Evolutionary conservation across 257 asterid genomes (phyloP).

Genomic region (Nicotiana knightiana): DNA sequence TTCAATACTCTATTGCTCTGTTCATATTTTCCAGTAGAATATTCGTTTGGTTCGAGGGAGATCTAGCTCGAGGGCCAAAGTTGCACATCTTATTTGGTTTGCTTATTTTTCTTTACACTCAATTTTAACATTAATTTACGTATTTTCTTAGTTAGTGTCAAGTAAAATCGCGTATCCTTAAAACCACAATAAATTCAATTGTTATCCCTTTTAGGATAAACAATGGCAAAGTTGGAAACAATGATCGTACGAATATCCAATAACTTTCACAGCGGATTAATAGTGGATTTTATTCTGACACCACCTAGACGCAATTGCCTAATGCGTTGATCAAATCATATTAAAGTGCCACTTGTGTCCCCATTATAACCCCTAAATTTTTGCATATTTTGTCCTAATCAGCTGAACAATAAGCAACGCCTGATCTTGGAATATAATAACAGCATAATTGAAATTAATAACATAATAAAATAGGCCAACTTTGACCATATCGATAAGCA

Average conservation of each 20-base stretch:
- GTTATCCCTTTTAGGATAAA: no score
- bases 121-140: no score
- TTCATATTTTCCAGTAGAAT: no score
- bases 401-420: neutral
- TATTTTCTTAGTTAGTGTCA: no score
- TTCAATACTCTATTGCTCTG: no score
- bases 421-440: neutral
- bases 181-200: no score
- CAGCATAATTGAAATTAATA: neutral
- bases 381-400: neutral
- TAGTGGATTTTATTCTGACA: neutral
- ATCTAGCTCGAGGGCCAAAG: no score
- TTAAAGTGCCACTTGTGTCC: neutral
- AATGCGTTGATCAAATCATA: neutral
- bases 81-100: no score
- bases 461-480: neutral
- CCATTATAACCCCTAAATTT: neutral
- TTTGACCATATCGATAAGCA: no score
- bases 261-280: neutral
- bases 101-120: no score
- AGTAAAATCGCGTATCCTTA: no score
- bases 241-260: neutral
- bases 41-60: no score
- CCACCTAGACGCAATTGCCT: neutral
- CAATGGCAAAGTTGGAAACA: neutral